phyloP scores from a whole-genome alignment of 2,329 filamentous ascomycete species.

The Xylariales sp. region DNA sequence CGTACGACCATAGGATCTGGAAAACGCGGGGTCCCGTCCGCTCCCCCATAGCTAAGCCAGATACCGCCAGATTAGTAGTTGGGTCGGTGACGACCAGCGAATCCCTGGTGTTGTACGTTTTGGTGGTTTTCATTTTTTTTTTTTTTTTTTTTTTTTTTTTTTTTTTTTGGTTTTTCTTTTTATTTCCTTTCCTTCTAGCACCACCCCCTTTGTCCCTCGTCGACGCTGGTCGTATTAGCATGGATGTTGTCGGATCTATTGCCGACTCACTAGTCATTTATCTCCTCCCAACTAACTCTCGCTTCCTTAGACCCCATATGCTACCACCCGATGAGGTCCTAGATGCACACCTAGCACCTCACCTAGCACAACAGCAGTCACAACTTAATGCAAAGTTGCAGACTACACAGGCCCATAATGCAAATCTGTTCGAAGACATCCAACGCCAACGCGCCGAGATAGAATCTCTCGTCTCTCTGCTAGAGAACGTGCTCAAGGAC shows the following conservation, averaged over 20 bases:
- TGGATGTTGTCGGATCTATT: background rate
- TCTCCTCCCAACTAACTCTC: constrained; percentile 14
- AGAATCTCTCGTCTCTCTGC: constrained; percentile 59
- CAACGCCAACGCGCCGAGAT: constrained; percentile 66
- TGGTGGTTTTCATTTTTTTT: constrained; percentile 29
- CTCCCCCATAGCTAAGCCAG: constrained; percentile 50
- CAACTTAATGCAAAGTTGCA: constrained; percentile 68
- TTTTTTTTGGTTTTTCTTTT: constrained; percentile 6
- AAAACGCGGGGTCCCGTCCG: constrained; percentile 50
- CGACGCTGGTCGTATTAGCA: too few species aligned
- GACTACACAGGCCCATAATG: constrained; percentile 68
- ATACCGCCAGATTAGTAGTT: constrained; percentile 50
- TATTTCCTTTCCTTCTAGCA: background rate
- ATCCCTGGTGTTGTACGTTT: constrained; percentile 52
- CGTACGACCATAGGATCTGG: constrained; percentile 50
- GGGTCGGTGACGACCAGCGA: constrained; percentile 52
- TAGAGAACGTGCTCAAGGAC: constrained; percentile 66
- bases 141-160: constrained; percentile 3
- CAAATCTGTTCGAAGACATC: constrained; percentile 63
- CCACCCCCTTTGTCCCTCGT: background rate
- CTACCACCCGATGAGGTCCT: constrained; percentile 65
- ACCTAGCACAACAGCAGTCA: constrained; percentile 64
- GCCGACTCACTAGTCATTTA: background rate
- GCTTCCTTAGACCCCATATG: constrained; percentile 60
- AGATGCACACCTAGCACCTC: constrained; percentile 65